Base-by-base conservation (phyloP, 2,329 filamentous ascomycete genomes). In the Arthrobotrys entomopaga region DNA sequence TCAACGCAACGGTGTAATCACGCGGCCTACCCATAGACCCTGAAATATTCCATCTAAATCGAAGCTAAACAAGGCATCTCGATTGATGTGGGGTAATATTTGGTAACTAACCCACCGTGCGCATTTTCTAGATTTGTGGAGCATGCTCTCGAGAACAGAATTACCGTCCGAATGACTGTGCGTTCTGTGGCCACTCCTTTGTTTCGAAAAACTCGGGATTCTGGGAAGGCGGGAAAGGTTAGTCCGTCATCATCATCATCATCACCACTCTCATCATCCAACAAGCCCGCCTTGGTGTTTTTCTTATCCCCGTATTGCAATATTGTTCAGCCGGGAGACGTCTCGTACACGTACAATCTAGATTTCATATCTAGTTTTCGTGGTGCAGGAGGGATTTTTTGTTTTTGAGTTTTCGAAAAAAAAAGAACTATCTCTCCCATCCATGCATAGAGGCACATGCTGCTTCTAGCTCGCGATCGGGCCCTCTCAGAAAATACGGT, bases 101-200 rank as follows among this genome's bases (percentile, higher is more conserved):
- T 42, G 29, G 40, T 64, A 60, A 60, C 64, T 75, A 65, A 70
- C 53, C 53, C 38, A 48, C 46, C 58, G 38, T 20, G 19, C 2
- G 7, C 10, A 7, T 19, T 26, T 54, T 56, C 34, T 73, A 73
- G 69, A 74, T 78, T 63, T 77, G 83, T 80, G 90, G 90, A 5
- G 90, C 86, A 83, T 92, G 91, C 81, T 92, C 89, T 76, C 84
- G 92, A 59, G 92, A 96, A 83, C 91, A 94, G 82, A 88, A 88
- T 77, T 96, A 92, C 81, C 84, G 88, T 20, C 88, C 90, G 0
- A 90, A 93, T 79, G 88, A 89, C 74, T 96, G 92, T 80, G 85
- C 84, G 0, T 87, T 91, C 79, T 96, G 92, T 79, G 90, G 89
- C 56, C 84, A 88, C 38, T 86, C 85, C 57, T 86, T 95, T 11